Conservation (phyloP, 1,139 yeast genomes). For the Arxiozyma bovina region DNA sequence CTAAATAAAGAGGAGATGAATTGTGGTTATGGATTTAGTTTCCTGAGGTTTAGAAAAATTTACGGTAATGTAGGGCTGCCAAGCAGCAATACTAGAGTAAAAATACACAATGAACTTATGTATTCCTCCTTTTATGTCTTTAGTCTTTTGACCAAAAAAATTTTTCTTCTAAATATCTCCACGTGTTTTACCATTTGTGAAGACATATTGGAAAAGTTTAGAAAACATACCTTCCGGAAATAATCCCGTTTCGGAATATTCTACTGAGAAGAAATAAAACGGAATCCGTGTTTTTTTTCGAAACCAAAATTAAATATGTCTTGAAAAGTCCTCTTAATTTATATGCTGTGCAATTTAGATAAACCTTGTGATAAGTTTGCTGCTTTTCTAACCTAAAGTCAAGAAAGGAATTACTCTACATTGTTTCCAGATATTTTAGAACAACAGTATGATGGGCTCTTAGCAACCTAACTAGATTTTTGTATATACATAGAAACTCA, state of each 20-base stretch:
- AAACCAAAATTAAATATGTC: not conserved
- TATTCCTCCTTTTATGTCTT: not conserved
- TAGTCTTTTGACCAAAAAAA: not conserved
- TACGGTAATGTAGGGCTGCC: not conserved
- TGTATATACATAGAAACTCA: too few species aligned
- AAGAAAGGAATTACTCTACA: too few species aligned
- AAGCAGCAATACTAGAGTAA: too few species aligned
- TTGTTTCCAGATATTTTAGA: too few species aligned
- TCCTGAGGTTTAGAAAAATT: too few species aligned
- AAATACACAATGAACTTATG: not conserved
- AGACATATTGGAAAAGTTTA: too few species aligned
- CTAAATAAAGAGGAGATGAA: not conserved
- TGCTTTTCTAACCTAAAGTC: too few species aligned
- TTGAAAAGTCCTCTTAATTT: not conserved
- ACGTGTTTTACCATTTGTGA: not conserved
- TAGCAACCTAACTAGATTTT: too few species aligned
- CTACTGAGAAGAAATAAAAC: not conserved
- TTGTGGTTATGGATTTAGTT: not conserved
- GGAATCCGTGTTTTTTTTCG: too few species aligned
- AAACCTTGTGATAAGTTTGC: too few species aligned
- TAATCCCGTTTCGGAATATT: not conserved
- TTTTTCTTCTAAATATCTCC: not conserved
- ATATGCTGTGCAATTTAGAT: not conserved
- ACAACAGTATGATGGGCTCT: too few species aligned
- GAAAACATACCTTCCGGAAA: not conserved